These are phyloP conservation scores for Tuber borchii DNA, from an alignment of 495 filamentous ascomycete species.

Conservation along the genomic window DNA sequence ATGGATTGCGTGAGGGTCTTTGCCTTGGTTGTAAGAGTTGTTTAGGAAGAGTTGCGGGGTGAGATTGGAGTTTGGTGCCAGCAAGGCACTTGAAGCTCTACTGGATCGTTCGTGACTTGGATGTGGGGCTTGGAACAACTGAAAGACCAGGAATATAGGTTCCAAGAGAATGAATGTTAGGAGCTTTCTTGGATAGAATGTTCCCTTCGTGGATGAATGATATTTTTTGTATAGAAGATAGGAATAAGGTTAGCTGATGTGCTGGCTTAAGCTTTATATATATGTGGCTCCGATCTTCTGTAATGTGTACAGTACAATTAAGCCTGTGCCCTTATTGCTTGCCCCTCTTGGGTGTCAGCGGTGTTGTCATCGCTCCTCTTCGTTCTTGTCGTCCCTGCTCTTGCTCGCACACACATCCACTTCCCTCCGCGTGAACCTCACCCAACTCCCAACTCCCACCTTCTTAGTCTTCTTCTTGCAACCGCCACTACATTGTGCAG, in stretches of 20 bases:
- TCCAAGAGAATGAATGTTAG: conserved; percentile 10
- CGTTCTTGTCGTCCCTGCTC: conserved; percentile 30
- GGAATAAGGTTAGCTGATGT: conserved; percentile 32
- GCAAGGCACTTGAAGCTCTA: conserved; percentile 20
- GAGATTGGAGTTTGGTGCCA: conserved; percentile 5
- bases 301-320: conserved; percentile 26
- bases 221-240: conserved; percentile 39
- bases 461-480: conserved; percentile 8
- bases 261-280: conserved; percentile 27
- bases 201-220: conserved; percentile 23
- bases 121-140: conserved; percentile 15
- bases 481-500: conserved; percentile 11
- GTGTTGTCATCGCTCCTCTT: conserved; percentile 37
- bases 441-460: conserved; percentile 18
- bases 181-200: conserved; percentile 31
- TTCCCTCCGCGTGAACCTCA: conserved; percentile 27
- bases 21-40: not conserved
- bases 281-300: conserved; percentile 35
- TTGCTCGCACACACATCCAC: conserved; percentile 7
- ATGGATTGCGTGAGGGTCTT: conserved; percentile 26
- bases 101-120: conserved; percentile 1
- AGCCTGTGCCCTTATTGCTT: conserved; percentile 31
- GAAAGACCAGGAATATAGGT: conserved; percentile 22
- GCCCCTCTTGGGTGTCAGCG: conserved; percentile 34
- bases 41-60: not conserved